These are phyloP conservation scores for Sistotremastrum suecicum DNA, from an alignment of 768 basidiomycete species.

Conservation along the genomic window DNA sequence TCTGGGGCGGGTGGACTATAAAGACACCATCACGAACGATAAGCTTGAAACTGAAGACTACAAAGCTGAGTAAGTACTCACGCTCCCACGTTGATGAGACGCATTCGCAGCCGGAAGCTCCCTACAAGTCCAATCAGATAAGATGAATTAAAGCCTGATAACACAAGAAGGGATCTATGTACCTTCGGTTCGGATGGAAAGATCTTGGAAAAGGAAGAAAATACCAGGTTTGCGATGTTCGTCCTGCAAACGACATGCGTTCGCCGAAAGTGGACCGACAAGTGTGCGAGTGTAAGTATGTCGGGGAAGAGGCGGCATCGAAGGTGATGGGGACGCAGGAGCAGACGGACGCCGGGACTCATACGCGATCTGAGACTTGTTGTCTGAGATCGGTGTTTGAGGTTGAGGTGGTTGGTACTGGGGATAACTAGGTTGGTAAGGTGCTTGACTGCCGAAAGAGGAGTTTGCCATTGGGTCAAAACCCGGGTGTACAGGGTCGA, in stretches of 20 bases:
- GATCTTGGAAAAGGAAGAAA: constrained; percentile 91
- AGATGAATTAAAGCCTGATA: too few species aligned
- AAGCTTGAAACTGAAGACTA: constrained; percentile 1
- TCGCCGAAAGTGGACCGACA: constrained; percentile 78
- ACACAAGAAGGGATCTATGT: constrained; percentile 7
- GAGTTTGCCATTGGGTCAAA: too few species aligned
- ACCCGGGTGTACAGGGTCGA: too few species aligned
- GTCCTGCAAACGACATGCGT: constrained; percentile 73
- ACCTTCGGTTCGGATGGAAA: constrained; percentile 91
- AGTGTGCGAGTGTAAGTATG: constrained; percentile 76
- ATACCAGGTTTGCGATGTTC: constrained; percentile 78
- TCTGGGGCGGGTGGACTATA: constrained; percentile 61
- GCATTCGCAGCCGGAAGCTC: constrained; percentile 70
- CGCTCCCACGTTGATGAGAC: constrained; percentile 85
- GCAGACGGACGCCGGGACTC: constrained; percentile 16
- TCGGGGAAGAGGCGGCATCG: constrained; percentile 37
- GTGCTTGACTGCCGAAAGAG: too few species aligned
- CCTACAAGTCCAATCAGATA: constrained; percentile 27
- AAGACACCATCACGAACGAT: not conserved
- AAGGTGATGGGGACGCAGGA: constrained; percentile 15
- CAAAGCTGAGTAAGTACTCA: constrained; percentile 31
- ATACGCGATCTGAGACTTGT: too few species aligned
- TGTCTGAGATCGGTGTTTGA: too few species aligned
- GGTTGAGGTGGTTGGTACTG: too few species aligned
- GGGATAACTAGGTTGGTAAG: too few species aligned